These are phyloP conservation scores for Adansonia gregorii DNA, from an alignment of 441 rosid species.

Conservation along the genomic window DNA sequence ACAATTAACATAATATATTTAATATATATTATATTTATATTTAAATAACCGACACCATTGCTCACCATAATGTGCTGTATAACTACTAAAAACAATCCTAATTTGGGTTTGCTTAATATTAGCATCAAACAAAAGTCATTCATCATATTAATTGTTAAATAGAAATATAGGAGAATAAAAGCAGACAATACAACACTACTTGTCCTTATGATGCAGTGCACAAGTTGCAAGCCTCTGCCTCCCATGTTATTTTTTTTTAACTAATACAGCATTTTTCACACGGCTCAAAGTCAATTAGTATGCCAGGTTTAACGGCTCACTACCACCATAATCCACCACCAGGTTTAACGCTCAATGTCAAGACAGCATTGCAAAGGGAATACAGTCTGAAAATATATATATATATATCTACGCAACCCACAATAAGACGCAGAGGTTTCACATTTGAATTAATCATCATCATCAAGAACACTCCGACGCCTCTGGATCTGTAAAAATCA, in stretches of 20 bases:
- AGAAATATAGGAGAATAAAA: background rate
- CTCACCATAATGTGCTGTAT: background rate
- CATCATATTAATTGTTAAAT: background rate
- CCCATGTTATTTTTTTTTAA: background rate
- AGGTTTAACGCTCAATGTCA: background rate
- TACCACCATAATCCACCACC: background rate
- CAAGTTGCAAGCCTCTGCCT: background rate
- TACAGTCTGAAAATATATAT: background rate
- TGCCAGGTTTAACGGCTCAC: background rate
- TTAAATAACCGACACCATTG: background rate
- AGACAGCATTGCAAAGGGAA: background rate
- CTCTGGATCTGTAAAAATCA: constrained; percentile 69
- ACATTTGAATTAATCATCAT: constrained; percentile 58
- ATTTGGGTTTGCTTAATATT: background rate
- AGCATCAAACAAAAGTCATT: background rate
- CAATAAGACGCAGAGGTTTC: constrained; percentile 1
- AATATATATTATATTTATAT: background rate
- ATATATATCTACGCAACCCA: constrained; percentile 25
- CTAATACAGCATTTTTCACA: background rate
- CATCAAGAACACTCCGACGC: constrained; percentile 83
- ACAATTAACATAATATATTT: background rate
- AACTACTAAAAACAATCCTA: no score
- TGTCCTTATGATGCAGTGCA: no score
- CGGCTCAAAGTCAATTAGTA: background rate
- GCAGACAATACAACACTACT: background rate